Evolutionary conservation across 257 asterid species (phyloP).

Genomic region (Solanum lycopersicoides): DNA sequence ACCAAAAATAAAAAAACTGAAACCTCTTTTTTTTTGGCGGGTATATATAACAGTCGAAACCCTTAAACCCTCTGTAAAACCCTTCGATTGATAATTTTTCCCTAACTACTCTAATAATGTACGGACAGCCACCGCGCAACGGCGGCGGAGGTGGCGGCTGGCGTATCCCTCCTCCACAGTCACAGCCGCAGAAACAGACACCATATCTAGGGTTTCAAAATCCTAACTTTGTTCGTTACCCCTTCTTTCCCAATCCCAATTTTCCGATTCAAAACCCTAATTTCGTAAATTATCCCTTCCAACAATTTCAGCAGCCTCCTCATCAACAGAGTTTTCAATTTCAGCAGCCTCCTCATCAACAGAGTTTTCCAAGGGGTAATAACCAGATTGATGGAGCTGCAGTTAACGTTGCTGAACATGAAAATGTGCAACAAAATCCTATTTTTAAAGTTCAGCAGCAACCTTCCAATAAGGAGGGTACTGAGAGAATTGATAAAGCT

Average conservation of each 20-base stretch:
- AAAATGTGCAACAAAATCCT: not conserved
- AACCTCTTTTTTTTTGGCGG: not conserved
- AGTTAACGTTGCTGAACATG: not conserved
- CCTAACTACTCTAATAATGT: not conserved
- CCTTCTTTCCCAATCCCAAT: not conserved
- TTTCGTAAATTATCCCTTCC: not conserved
- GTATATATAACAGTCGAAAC: not conserved
- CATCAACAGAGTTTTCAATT: not conserved
- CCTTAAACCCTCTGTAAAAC: not conserved
- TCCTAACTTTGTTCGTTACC: slow-evolving; percentile 10
- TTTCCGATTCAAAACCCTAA: not conserved
- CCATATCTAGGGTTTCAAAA: slow-evolving; percentile 5
- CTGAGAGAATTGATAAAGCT: slow-evolving; percentile 49
- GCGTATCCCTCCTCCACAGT: slow-evolving; percentile 11
- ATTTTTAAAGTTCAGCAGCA: not conserved
- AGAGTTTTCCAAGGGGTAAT: not conserved
- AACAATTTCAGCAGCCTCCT: not conserved
- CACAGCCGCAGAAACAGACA: slow-evolving; percentile 13
- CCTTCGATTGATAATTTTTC: not conserved
- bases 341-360: not conserved
- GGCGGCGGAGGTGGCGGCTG: slow-evolving; percentile 6
- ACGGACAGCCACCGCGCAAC: slow-evolving; percentile 13
- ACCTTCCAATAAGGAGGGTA: slow-evolving; percentile 11
- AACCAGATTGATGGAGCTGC: slow-evolving; percentile 37
- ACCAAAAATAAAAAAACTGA: not conserved